Percentiles rank a stretch among this genome's conserved stretches.
Evolutionary conservation across 305 asterid species (phyloP).

Genomic region (Rubia balearica): DNA sequence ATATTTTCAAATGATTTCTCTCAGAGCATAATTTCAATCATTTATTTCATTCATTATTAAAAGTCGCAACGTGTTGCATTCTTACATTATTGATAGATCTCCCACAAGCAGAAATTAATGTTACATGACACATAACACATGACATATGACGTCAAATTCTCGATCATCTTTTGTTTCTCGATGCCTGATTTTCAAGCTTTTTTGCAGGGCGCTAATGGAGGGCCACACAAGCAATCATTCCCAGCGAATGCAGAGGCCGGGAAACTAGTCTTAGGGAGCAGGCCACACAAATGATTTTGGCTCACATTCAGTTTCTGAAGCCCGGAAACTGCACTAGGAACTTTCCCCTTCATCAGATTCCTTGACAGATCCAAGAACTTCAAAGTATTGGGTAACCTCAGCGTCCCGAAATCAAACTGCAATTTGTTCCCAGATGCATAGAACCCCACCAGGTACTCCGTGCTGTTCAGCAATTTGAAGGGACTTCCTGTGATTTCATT

Average conservation of each 20-base stretch:
- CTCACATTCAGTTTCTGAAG: constrained; percentile 53
- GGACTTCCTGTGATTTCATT: constrained; percentile 79
- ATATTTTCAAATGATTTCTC: no score
- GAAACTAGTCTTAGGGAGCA: constrained; percentile 58
- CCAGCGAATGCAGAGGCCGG: constrained; percentile 51
- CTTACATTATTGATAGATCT: neutral
- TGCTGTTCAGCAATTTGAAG: constrained; percentile 47
- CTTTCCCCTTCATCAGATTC: constrained; percentile 58
- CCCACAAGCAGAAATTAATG: neutral
- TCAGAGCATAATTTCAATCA: no score
- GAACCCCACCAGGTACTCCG: constrained; percentile 59
- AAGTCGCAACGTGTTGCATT: neutral
- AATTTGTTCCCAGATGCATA: constrained; percentile 54
- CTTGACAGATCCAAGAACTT: constrained; percentile 30
- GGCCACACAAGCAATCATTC: constrained; percentile 69
- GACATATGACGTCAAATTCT: neutral
- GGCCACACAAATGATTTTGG: constrained; percentile 69
- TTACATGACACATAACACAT: neutral
- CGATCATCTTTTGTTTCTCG: neutral
- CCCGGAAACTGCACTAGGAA: constrained; percentile 47
- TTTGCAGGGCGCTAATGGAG: constrained; percentile 67
- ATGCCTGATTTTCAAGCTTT: constrained; percentile 8
- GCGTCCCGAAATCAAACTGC: constrained; percentile 50
- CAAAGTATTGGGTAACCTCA: constrained; percentile 40
- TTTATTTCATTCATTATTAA: neutral